Evolutionary conservation across 306 rosid genomes (phyloP), one percentile per base, ranked within the genome.

Genomic region (Dicorynia guianensis): DNA sequence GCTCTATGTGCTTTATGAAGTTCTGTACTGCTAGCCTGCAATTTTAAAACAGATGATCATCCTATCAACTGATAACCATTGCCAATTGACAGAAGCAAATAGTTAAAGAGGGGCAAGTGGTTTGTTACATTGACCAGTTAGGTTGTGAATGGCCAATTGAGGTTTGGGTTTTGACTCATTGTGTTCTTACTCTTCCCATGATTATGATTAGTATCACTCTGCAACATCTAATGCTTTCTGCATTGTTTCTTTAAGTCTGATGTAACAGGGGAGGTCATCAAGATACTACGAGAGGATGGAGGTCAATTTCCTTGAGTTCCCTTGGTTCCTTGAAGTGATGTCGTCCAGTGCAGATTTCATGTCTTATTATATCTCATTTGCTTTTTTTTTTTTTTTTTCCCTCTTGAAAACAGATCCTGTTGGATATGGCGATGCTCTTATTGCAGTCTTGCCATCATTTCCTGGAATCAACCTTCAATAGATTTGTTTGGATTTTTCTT

Each of bases 381-480:
- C 44, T 69, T 49, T 15, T 2, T 74, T 19, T 42, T 70, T 76
- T 17, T 13, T 35, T 40, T 20, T 76, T 19, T n/a, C n/a, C n/a
- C n/a, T n/a, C 30, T 68, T 64, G 5, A 43, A 1, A 25, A 25
- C 93, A 94, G 98, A 95, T 12, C 89, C 97, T 25, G 90, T 95
- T 71, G 97, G 98, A 83, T 94, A 94, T 60, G 96, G 91, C 9
- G 98, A 94, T 56, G 81, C 93, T 69, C 89, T 94, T n/a, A 58
- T 94, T 8, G 93, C 93, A 11, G 34, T 94, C 72, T 92, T 94
- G 65, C 98, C 97, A 1, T 88, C 96, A 38, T 94, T 94, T 79
- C 97, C 97, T 0, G 97, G 98, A 79, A 92, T 92, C 69, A 87
- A 85, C 88, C 96, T 94, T 82, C 90, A 90, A 42, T 90, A 88